Evolutionary conservation across 2,329 filamentous ascomycete genomes (phyloP).

Genomic region (Epichloe glyceriae): DNA sequence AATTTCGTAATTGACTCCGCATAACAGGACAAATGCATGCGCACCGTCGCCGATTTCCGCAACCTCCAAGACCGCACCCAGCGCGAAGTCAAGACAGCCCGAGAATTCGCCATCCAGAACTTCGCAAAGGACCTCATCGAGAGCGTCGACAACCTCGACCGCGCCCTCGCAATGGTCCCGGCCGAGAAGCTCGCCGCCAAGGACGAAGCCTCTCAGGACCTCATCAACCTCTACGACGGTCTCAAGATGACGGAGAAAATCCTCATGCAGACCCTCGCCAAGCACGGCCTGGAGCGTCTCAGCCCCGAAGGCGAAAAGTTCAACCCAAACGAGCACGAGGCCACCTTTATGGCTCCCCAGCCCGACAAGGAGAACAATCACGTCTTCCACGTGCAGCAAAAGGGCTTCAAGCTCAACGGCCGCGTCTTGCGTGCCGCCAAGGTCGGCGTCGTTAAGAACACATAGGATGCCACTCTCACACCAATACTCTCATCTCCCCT

Average conservation of each 20-base stretch:
- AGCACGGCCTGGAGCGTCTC: conserved; percentile 87
- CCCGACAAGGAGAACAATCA: conserved; percentile 79
- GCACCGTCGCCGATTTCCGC: conserved; percentile 89
- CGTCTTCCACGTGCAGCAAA: conserved; percentile 87
- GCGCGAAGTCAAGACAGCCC: conserved; percentile 76
- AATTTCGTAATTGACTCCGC: neutral
- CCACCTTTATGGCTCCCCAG: conserved; percentile 84
- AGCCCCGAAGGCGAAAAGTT: conserved; percentile 78
- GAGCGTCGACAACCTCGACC: conserved; percentile 93
- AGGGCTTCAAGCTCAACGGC: conserved; percentile 90
- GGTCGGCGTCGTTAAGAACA: conserved; percentile 90
- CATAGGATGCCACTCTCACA: conserved; percentile 17
- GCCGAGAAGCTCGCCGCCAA: conserved; percentile 53
- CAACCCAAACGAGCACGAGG: conserved; percentile 93
- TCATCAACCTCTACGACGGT: conserved; percentile 71
- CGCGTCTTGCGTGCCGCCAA: conserved; percentile 82
- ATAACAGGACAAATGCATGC: conserved; percentile 79
- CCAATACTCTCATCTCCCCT: neutral
- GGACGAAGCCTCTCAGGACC: conserved; percentile 50
- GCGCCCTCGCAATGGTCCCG: conserved; percentile 70
- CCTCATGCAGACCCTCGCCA: conserved; percentile 75
- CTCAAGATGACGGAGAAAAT: conserved; percentile 92
- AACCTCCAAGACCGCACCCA: conserved; percentile 93
- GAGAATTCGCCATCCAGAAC: conserved; percentile 88
- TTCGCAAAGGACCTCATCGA: conserved; percentile 94